phyloP scores from a whole-genome alignment of 2,329 filamentous ascomycete genomes.

The Chaetothyriales sp. region DNA sequence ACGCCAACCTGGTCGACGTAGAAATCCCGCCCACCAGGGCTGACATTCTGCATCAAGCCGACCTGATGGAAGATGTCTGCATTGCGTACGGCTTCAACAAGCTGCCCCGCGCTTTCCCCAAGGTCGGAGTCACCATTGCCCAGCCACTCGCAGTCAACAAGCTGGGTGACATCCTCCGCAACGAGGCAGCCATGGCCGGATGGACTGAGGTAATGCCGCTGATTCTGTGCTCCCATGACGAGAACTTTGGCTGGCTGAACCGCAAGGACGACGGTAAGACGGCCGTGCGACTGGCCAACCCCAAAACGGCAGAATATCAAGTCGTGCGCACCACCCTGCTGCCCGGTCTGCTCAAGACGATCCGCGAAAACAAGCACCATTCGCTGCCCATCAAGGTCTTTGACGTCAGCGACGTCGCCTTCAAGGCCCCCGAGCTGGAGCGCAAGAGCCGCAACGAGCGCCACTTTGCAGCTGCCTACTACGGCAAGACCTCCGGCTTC shows the following conservation, averaged over 20 bases:
- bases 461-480: conserved; percentile 91
- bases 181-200: conserved; percentile 81
- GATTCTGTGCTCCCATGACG: conserved; percentile 91
- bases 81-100: conserved; percentile 98
- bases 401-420: conserved; percentile 77
- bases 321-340: conserved; percentile 76
- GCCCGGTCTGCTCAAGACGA: conserved; percentile 80
- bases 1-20: conserved; percentile 61
- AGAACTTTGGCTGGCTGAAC: conserved; percentile 95
- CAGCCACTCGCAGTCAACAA: conserved; percentile 87
- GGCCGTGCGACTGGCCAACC: conserved; percentile 74
- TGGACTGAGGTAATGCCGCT: conserved; percentile 95
- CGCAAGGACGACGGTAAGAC: conserved; percentile 72
- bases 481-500: conserved; percentile 86
- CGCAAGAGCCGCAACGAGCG: conserved; percentile 82
- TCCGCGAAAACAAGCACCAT: conserved; percentile 84
- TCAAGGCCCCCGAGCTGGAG: conserved; percentile 71
- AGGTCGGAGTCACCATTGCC: conserved; percentile 71
- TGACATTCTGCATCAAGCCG: conserved; percentile 88
- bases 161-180: conserved; percentile 75
- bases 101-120: conserved; percentile 72
- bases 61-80: conserved; percentile 96
- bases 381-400: conserved; percentile 81
- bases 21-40: conserved; percentile 77
- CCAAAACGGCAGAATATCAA: conserved; percentile 86